Base-by-base conservation (phyloP, 495 filamentous ascomycete genomes). In the Acidiella bohemica region DNA sequence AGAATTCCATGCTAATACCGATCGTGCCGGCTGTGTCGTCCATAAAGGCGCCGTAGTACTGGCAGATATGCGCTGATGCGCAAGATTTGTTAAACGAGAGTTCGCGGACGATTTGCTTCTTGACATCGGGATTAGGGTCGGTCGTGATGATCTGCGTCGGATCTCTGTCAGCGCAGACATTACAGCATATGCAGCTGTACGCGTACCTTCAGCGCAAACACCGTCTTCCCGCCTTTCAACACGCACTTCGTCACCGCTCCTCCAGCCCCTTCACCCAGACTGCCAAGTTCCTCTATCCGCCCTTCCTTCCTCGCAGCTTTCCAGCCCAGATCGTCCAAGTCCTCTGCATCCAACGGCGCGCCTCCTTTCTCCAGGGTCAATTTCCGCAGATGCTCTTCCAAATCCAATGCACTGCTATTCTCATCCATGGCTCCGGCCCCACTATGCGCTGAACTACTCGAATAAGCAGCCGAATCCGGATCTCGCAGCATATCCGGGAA, bases 1-100 rank as follows among this genome's bases (percentile, higher is more conserved):
- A 97, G 55, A 93, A 95, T 57, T 97, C 90, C 90, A 97, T 97
- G 19, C 85, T 85, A 58, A 97, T 97, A 31, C 81, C 88, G 42
- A 97, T 96, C 13, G 90, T 96, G 24, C 88, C 84, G 0, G 82
- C 84, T 4, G 81, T 78, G 45, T 90, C 80, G 55, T 96, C 87
- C 60, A 85, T 81, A 52, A 94, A 96, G 42, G 90, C 86, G 45
- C 90, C 90, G 53, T 94, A 96, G 60, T 97, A 97, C 44, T 79
- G 77, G 60, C 92, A 96, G 51, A 97, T 96, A 56, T 96, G 82
- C 43, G 81, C 76, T 3, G 83, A 92, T 4, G 81, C 81, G 56
- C 90, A 96, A 50, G 88, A 81, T 63, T 94, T 95, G 70, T 97
- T 97, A 69, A 95, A 96, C 49, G 79, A 79, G 23, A 96, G 69